A percentile compares a stretch with the other conserved stretches of the same genome.
phyloP scores from a whole-genome alignment of 306 rosid species.

The Gleditsia sinensis region DNA sequence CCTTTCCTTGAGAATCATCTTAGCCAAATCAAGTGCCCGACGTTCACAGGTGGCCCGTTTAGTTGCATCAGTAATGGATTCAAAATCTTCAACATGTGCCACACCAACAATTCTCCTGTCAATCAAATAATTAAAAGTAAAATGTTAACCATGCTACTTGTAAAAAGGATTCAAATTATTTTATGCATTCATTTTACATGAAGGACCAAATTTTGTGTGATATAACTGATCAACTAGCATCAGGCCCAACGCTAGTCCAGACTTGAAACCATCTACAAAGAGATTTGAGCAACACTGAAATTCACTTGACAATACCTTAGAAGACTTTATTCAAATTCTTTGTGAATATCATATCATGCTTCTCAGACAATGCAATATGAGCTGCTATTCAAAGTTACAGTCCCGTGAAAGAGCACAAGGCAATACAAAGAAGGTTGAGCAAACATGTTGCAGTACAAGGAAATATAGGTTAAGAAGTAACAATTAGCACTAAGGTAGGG shows the following conservation, averaged over 20 bases:
- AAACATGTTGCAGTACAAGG: too few relatives aligned
- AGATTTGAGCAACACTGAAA: not conserved
- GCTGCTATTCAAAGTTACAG: too few relatives aligned
- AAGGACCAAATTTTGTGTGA: not conserved
- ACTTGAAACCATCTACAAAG: conserved; percentile 4
- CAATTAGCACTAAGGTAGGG: too few relatives aligned
- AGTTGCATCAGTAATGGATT: conserved; percentile 66
- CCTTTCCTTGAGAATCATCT: conserved; percentile 78
- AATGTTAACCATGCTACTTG: not conserved
- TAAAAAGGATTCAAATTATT: not conserved
- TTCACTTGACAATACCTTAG: not conserved
- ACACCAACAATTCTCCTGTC: conserved; percentile 93
- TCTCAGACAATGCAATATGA: too few relatives aligned
- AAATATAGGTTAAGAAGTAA: too few relatives aligned
- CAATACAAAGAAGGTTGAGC: too few relatives aligned
- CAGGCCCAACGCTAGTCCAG: not conserved
- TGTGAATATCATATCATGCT: too few relatives aligned
- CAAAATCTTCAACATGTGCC: conserved; percentile 93
- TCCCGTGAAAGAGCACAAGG: too few relatives aligned
- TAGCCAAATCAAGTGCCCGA: conserved; percentile 72
- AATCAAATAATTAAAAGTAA: conserved; percentile 19
- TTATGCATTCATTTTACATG: not conserved
- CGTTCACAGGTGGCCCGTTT: conserved; percentile 76
- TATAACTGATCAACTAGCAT: not conserved
- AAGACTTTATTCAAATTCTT: not conserved